Percentiles rank a stretch among this genome's conserved stretches.
Evolutionary conservation across 176 grass and related monocot genomes (phyloP).

Genomic region (maize (Zea mays)): DNA sequence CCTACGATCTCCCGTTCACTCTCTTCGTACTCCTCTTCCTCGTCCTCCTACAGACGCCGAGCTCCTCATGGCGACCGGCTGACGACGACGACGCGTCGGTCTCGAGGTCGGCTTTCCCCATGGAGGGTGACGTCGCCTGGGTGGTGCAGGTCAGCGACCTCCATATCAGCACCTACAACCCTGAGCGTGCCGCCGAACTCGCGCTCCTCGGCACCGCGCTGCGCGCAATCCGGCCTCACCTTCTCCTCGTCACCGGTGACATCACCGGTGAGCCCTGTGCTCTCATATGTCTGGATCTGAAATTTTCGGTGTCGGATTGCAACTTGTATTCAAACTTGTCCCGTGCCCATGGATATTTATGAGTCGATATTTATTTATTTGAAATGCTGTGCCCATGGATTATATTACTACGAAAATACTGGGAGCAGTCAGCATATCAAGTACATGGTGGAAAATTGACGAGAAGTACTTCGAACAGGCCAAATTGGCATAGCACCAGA

Average conservation of each 20-base stretch:
- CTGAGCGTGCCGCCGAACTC: slow-evolving; percentile 67
- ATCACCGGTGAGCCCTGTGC: slow-evolving; percentile 61
- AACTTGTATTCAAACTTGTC: neutral
- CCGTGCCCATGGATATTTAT: neutral
- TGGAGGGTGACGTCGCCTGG: slow-evolving; percentile 80
- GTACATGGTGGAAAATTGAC: neutral
- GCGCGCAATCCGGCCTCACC: slow-evolving; percentile 62
- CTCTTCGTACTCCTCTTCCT: neutral
- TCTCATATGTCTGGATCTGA: slow-evolving; percentile 3
- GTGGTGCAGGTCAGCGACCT: slow-evolving; percentile 82
- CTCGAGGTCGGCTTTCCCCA: slow-evolving; percentile 60
- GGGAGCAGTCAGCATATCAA: no score
- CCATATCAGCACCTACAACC: slow-evolving; percentile 71
- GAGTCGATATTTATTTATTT: no score
- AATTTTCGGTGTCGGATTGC: neutral
- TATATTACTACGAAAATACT: neutral
- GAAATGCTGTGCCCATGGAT: neutral
- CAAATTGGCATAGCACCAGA: neutral
- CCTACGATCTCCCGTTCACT: neutral
- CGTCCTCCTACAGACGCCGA: neutral
- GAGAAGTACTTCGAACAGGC: neutral
- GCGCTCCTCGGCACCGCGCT: slow-evolving; percentile 55
- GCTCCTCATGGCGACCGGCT: slow-evolving; percentile 12
- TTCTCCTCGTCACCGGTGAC: slow-evolving; percentile 83
- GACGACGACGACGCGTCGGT: slow-evolving; percentile 36